These are phyloP conservation scores for Heliosperma pusillum DNA, from an alignment of 148 eudicot species.

Conservation along the genomic window DNA sequence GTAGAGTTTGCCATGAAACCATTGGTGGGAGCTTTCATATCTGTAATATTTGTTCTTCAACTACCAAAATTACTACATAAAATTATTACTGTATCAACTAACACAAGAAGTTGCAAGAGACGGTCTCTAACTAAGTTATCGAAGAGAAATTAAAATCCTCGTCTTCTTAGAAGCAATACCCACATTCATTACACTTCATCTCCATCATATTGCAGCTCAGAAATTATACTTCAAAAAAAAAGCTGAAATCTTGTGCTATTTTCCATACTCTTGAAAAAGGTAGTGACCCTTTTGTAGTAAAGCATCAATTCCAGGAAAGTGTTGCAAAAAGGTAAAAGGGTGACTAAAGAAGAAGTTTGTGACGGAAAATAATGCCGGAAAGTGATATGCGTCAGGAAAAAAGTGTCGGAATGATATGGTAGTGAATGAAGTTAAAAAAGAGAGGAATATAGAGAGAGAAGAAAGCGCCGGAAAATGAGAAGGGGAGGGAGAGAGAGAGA, in stretches of 20 bases:
- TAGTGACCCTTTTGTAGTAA: neutral
- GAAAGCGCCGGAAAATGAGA: constrained; percentile 16
- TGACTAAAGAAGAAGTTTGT: neutral
- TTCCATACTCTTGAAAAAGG: neutral
- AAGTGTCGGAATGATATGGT: neutral
- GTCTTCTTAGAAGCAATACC: neutral
- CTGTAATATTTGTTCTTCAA: neutral
- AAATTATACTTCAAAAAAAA: constrained; percentile 3
- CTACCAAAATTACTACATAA: neutral
- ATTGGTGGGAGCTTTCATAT: constrained; percentile 77
- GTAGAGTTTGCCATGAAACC: constrained; percentile 47
- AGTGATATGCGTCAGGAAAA: neutral
- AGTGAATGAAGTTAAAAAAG: constrained; percentile 20
- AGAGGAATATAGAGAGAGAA: neutral
- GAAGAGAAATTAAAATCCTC: too few species aligned
- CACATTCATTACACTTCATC: constrained; percentile 4
- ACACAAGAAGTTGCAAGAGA: neutral
- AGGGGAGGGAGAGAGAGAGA: constrained; percentile 5
- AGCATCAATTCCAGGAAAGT: neutral
- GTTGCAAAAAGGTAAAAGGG: neutral
- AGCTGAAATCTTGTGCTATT: neutral
- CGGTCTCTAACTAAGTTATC: too few species aligned
- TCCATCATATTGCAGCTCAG: constrained; percentile 4
- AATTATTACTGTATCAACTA: neutral
- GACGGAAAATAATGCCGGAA: constrained; percentile 24